phyloP scores from a whole-genome alignment of 2,329 filamentous ascomycete species.

The Fusarium sp. region DNA sequence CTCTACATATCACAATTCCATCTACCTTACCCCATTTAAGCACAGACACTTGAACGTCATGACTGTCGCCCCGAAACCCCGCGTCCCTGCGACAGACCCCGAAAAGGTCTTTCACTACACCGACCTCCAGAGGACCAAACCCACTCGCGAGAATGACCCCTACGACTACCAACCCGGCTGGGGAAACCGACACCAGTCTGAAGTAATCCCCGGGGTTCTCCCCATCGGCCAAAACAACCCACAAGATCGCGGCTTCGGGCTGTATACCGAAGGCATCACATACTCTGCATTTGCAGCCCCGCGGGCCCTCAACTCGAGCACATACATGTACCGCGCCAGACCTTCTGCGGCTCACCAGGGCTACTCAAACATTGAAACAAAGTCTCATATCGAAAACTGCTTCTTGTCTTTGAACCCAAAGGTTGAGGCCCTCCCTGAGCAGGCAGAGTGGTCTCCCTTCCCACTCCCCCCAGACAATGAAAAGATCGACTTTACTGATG shows the following conservation, averaged over 20 bases:
- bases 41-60: neutral
- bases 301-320: constrained; percentile 9
- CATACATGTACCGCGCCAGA: constrained; percentile 21
- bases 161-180: constrained; percentile 20
- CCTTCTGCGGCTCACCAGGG: constrained; percentile 20
- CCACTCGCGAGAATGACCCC: constrained; percentile 24
- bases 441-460: constrained; percentile 26
- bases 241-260: constrained; percentile 14
- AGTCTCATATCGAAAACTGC: constrained; percentile 24
- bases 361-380: constrained; percentile 1
- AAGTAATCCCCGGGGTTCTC: constrained; percentile 17
- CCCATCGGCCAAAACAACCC: constrained; percentile 25
- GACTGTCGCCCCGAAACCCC: neutral
- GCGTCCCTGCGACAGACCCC: constrained; percentile 7
- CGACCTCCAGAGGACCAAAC: constrained; percentile 22
- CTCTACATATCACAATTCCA: neutral
- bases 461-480: constrained; percentile 3
- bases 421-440: constrained; percentile 10
- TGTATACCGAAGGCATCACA: constrained; percentile 32
- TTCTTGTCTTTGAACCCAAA: constrained; percentile 14
- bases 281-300: constrained; percentile 29
- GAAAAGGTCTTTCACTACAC: constrained; percentile 29
- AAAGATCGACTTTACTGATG: constrained; percentile 15
- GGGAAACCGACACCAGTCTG: constrained; percentile 26
- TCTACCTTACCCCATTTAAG: neutral